Evolutionary conservation across 352 stramenopile genomes (phyloP).

Genomic region (Thraustotheca clavata): DNA sequence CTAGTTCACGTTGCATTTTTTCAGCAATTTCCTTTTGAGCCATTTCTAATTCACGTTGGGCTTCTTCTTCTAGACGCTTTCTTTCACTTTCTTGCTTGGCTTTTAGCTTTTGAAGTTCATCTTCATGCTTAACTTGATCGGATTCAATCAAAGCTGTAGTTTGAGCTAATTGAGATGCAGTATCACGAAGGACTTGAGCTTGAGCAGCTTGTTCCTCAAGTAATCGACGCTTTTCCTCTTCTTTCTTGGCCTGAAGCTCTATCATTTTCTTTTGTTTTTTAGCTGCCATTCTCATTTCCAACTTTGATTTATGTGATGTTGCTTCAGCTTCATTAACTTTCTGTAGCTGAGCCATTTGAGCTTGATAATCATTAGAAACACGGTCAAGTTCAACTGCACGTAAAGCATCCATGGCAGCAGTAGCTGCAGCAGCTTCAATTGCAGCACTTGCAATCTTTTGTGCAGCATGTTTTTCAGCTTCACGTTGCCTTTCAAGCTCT

Average conservation of each 20-base stretch:
- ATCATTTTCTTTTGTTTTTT: constrained; percentile 72
- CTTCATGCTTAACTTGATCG: constrained; percentile 16
- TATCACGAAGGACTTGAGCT: constrained; percentile 30
- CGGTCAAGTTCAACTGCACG: constrained; percentile 45
- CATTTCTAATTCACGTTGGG: constrained; percentile 4
- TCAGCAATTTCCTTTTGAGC: background rate
- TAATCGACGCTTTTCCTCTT: constrained; percentile 11
- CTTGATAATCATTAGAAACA: constrained; percentile 52
- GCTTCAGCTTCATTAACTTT: constrained; percentile 51
- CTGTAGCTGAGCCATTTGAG: constrained; percentile 45
- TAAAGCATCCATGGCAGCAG: constrained; percentile 37
- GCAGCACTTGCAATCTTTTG: constrained; percentile 32
- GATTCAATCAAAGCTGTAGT: constrained; percentile 20
- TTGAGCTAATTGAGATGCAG: constrained; percentile 20
- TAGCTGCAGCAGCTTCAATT: constrained; percentile 32
- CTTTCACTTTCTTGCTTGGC: constrained; percentile 15
- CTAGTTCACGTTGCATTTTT: constrained; percentile 1
- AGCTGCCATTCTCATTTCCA: constrained; percentile 57
- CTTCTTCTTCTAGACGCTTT: constrained; percentile 5
- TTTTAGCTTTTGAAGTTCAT: background rate
- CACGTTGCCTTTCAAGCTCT: constrained; percentile 41
- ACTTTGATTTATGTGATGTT: constrained; percentile 50
- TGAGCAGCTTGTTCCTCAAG: constrained; percentile 15
- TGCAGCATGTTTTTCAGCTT: constrained; percentile 38
- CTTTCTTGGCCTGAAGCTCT: constrained; percentile 41